These are phyloP conservation scores for Salix exigua DNA, from an alignment of 345 rosid species.

Conservation along the genomic window DNA sequence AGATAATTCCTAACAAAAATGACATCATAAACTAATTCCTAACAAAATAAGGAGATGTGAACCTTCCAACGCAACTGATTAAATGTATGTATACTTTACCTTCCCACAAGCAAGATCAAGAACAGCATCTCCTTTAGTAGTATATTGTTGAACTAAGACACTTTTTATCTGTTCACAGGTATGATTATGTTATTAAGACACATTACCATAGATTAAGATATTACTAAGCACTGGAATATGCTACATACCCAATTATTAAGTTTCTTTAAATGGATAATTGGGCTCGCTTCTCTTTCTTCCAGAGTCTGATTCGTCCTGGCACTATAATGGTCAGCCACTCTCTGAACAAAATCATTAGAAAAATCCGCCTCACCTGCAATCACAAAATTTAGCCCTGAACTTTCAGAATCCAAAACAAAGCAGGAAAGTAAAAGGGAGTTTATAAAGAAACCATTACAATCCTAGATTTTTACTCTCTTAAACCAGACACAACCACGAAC, in stretches of 20 bases:
- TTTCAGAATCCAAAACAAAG: neutral
- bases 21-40: neutral
- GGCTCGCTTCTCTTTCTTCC: constrained; percentile 98
- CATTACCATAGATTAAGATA: neutral
- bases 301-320: constrained; percentile 93
- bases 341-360: constrained; percentile 45
- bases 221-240: constrained; percentile 1
- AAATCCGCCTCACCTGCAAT: constrained; percentile 51
- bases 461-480: neutral
- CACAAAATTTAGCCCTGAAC: constrained; percentile 4
- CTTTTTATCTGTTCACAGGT: constrained; percentile 71
- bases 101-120: constrained; percentile 98
- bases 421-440: neutral
- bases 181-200: neutral
- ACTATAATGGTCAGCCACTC: constrained; percentile 94
- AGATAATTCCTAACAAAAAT: neutral
- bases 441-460: neutral
- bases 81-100: constrained; percentile 32
- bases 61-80: neutral
- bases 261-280: constrained; percentile 90
- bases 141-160: constrained; percentile 87
- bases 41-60: neutral
- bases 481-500: neutral
- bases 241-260: constrained; percentile 84
- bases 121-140: constrained; percentile 83